Evolutionary conservation across 2,329 filamentous ascomycete species (phyloP), one percentile per base, ranked within the genome.

Genomic region (Xylariaceae sp.): DNA sequence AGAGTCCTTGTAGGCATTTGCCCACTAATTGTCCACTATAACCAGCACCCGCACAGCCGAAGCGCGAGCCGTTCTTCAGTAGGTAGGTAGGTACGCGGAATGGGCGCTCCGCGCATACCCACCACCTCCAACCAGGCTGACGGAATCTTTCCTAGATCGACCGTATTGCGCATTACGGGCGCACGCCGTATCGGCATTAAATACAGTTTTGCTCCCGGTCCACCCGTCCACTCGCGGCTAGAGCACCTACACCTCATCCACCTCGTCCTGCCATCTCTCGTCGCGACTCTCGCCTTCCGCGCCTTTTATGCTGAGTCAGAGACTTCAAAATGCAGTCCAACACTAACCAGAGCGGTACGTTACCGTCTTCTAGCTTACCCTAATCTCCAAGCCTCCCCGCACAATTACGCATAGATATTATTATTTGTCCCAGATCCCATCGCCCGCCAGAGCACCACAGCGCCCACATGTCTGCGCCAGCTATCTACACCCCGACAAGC

Each of bases 281-380:
- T 19, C 21, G 7, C 32, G 32, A 34, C 32, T 52, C 46, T 47
- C 44, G 39, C 36, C 5, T 26, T n/a, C n/a, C n/a, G n/a, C n/a
- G n/a, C n/a, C n/a, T 54, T 57, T 42, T 56, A 59, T 67, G 66
- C 66, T 68, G 65, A 68, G 59, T 68, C 65, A 67, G 63, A 66
- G 47, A 47, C 51, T 29, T 34, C 49, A 63, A 58, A 53, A 68
- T 67, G 66, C 61, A 66, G 61, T 61, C 61, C 47, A 61, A 60
- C 58, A 51, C 62, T 62, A 65, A 56, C 54, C 55, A 56, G 37
- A 56, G 43, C 64, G 66, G 66, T 68, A 61, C 63, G 66, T 68
- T 53, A 58, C 55, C 54, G 39, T 43, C 49, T 51, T 45, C 51
- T 56, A 49, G 55, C 54, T 54, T 55, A 49, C 51, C 52, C 49